Percentiles rank a stretch among this genome's conserved stretches.
phyloP scores from a whole-genome alignment of 257 asterid genomes.

The Jaltomata sinuosa region DNA sequence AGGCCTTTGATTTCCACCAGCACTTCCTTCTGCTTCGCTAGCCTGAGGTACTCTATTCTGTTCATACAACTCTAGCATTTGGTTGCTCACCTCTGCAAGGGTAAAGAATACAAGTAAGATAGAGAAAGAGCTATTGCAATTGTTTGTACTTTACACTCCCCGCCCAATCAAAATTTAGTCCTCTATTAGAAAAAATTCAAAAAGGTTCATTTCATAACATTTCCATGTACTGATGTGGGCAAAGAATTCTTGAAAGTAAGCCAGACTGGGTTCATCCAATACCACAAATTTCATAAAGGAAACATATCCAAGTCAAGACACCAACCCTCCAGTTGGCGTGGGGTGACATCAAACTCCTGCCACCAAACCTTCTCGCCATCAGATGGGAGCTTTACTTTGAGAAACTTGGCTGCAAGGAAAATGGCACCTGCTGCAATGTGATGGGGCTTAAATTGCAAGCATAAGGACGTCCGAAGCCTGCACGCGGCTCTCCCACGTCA shows the following conservation, averaged over 20 bases:
- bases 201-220: neutral
- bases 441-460: conserved; percentile 99
- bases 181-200: neutral
- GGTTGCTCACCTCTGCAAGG: conserved; percentile 94
- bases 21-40: conserved; percentile 77
- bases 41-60: conserved; percentile 60
- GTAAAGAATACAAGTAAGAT: conserved; percentile 4
- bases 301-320: conserved; percentile 28
- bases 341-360: conserved; percentile 99
- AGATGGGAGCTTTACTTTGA: conserved; percentile 94
- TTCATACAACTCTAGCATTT: conserved; percentile 82
- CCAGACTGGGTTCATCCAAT: conserved; percentile 5
- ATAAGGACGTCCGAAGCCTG: conserved; percentile 98
- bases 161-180: neutral
- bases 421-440: conserved; percentile 99
- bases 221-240: neutral
- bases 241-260: neutral
- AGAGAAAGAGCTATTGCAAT: neutral
- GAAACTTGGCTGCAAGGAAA: conserved; percentile 99
- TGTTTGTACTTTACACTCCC: neutral
- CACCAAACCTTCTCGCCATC: conserved; percentile 98
- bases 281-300: conserved; percentile 11
- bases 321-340: conserved; percentile 99
- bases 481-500: conserved; percentile 62
- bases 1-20: conserved; percentile 53